phyloP scores from a whole-genome alignment of 2,329 filamentous ascomycete species.

The Lomentospora prolificans region DNA sequence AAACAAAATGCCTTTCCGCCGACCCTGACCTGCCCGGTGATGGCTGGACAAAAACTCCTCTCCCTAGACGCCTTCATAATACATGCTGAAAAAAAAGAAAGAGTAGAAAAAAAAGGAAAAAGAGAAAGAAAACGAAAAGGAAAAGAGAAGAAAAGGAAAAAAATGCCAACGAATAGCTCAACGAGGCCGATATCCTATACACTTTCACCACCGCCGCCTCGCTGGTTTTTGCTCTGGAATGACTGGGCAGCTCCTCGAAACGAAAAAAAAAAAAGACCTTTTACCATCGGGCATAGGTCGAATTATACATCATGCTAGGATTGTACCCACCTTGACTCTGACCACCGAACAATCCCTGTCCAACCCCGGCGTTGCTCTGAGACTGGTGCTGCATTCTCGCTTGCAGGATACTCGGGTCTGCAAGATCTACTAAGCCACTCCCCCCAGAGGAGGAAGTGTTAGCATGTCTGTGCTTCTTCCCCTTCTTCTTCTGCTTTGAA shows the following conservation, averaged over 20 bases:
- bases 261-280: slow-evolving; percentile 10
- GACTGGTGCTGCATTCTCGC: slow-evolving; percentile 87
- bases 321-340: slow-evolving; percentile 94
- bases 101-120: slow-evolving; percentile 12
- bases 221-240: slow-evolving; percentile 12
- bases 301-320: slow-evolving; percentile 72
- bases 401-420: slow-evolving; percentile 99
- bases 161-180: slow-evolving; percentile 11
- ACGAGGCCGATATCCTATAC: slow-evolving; percentile 12
- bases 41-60: slow-evolving; percentile 5
- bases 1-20: slow-evolving; percentile 6
- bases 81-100: slow-evolving; percentile 15
- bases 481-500: slow-evolving; percentile 99
- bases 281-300: slow-evolving; percentile 62
- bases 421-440: slow-evolving; percentile 99
- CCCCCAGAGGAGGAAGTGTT: slow-evolving; percentile 99
- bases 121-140: slow-evolving; percentile 12
- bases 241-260: neutral
- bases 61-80: slow-evolving; percentile 10
- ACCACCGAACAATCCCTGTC: slow-evolving; percentile 83
- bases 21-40: slow-evolving; percentile 1
- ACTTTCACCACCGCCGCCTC: neutral
- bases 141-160: slow-evolving; percentile 15
- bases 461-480: slow-evolving; percentile 99
- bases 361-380: slow-evolving; percentile 71